Evolutionary conservation across 257 asterid species (phyloP).

Genomic region (Anisodus acutangulus): DNA sequence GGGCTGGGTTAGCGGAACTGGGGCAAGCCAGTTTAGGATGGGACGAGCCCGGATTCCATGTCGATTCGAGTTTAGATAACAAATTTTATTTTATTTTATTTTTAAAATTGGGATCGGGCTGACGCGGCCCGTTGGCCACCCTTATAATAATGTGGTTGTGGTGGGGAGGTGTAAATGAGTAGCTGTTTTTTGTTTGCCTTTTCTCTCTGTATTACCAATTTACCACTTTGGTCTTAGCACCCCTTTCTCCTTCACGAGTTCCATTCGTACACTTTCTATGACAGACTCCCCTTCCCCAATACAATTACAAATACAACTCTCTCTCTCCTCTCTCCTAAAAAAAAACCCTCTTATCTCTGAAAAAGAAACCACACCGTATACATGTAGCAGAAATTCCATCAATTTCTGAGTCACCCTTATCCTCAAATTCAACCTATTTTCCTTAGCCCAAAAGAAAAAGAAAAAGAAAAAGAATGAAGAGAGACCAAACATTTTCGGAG

Average conservation of each 20-base stretch:
- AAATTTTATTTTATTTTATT: no score
- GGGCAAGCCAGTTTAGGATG: no score
- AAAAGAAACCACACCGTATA: not conserved
- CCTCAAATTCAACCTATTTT: not conserved
- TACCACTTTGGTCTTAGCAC: not conserved
- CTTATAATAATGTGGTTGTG: no score
- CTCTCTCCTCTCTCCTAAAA: no score
- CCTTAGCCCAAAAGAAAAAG: not conserved
- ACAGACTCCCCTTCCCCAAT: not conserved
- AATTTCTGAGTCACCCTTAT: not conserved
- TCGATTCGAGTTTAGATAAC: no score
- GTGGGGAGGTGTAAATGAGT: no score
- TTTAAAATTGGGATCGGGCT: no score
- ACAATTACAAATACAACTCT: not conserved
- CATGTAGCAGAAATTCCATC: not conserved
- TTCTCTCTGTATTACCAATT: not conserved
- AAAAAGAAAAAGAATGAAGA: conserved; percentile 30
- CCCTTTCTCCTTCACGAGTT: not conserved
- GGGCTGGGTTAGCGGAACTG: no score
- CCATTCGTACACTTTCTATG: not conserved
- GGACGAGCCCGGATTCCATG: no score
- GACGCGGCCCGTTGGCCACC: no score
- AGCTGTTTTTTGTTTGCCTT: not conserved
- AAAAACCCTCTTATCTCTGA: not conserved
- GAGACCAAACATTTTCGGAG: conserved; percentile 13